Evolutionary conservation across 306 rosid species (phyloP), one percentile per base, ranked within the genome.

Genomic region (Echinosophora koreensis): DNA sequence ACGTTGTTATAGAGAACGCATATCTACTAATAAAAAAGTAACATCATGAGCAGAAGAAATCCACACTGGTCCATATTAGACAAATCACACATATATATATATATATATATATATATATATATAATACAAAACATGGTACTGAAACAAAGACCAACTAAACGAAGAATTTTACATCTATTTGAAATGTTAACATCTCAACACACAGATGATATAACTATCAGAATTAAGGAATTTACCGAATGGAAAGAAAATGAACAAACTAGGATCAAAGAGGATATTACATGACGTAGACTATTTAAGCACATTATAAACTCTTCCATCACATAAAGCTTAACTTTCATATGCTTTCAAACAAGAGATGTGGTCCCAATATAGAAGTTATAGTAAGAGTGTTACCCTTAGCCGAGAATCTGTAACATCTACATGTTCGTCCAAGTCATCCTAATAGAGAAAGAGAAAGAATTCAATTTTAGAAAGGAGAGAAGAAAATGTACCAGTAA

Each of bases 351-450:
- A 85, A 69, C 47, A 54, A 37, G 44, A 38, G 13, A n/a, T 47
- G 49, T 58, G 69, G 46, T 44, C 54, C 41, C 14, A 56, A 37
- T 18, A 77, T 18, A 37, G 13, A 73, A 72, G 78, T 61, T 59
- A 60, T 30, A 60, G 81, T 15, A 77, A 83, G 85, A 77, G 42
- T 15, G 59, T 77, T 96, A 96, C 99, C 99, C 89, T 87, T 73
- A 96, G 77, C 74, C 94, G 88, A 41, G 97, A 90, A 91, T 92
- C 97, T 3, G 99, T 89, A 56, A 89, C 90, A 54, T 92, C 99
- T 34, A 92, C 99, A 46, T 89, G 99, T 77, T 87, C 73, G 70
- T 96, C 99, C 91, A 92, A 92, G 89, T 92, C 98, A 86, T 96
- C 99, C 98, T 96, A 89, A 71, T 47, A 84, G 58, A 35, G 69